Base-by-base conservation (phyloP, 228 moss, liverwort and hornwort genomes). In the Sphagnum fallax region DNA sequence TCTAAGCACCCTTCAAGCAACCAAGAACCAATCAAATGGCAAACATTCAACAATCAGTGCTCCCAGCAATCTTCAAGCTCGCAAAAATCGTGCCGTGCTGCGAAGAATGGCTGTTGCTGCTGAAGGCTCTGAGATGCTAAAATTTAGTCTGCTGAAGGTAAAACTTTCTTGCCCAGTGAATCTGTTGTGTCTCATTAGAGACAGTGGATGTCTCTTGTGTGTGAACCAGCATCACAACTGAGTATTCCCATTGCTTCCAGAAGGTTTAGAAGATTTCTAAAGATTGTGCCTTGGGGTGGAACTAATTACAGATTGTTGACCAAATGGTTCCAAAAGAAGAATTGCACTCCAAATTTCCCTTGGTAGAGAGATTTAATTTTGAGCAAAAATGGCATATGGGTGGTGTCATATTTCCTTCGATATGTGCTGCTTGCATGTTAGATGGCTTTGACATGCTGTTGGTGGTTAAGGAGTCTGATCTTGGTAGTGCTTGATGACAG, bases 81-180 rank as follows among this genome's bases (percentile, higher is more conserved):
- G 97, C 47, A 89, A 90, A 47, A 91, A 93, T 76, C 82, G 97
- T 63, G 97, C 82, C 0, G 82, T 88, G 53, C 84, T 91, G 47
- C 88, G 93, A 58, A 97, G 93, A 67, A 83, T 97, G 57, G 68
- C 90, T 5, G 73, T 80, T 69, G 85, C 85, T 50, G 48, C n/a
- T 12, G 89, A 92, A 71, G 95, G 95, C 7, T 90, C 87, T 6
- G 85, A 97, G 48, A 85, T 79, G 62, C 62, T 97, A 71, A 97
- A 93, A 68, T 87, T 97, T 47, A 88, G 88, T 70, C 97, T 91
- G 52, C 73, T 93, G 1, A 93, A 87, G 82, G 92, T 90, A 63
- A 76, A 76, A 47, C 52, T 48, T 6, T 49, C 63, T 49, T 47
- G 74, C 70, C 49, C 71, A 74, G 69, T 32, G 32, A 32, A 32